Evolutionary conservation across 129 eudicot genomes (phyloP), one percentile per base, ranked within the genome.

Genomic region (Artemisia tridentata): DNA sequence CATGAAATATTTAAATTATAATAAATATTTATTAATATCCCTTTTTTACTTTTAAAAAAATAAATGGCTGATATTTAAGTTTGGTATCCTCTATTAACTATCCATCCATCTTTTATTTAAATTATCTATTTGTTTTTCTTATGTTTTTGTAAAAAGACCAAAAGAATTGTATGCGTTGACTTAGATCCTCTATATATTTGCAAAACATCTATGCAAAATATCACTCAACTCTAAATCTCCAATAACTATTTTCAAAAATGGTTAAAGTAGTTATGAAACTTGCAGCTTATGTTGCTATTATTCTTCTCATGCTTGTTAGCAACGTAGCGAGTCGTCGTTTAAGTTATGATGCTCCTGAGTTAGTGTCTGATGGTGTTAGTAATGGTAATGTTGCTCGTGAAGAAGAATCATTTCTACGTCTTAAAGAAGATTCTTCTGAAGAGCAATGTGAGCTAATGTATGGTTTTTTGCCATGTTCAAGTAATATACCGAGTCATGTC

Each of bases 381-480:
- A 49, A 84, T n/a, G 74, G 15, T 27, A 17, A 41, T 38, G 66
- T 21, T 38, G 54, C 34, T 46, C 55, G 4, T 48, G 61, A 56
- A 7, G 18, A 67, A 46, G 53, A 74, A 56, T n/a, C 70, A 0
- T 17, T 69, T 64, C 69, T 83, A 45, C 53, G 8, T 31, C 68
- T 83, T 57, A 71, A 65, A 45, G 78, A 74, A 67, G 75, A 63
- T 58, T 77, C 79, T 16, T 64, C 74, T 19, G 73, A 64, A 27
- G 82, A 45, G 53, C 49, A 20, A 3, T 91, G 97, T 46, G 78
- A 84, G 73, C 86, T 84, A 38, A 84, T 79, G 85, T 88, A 92
- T 14, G 98, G 96, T 0, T 88, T 92, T 48, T 34, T 92, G 70
- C 98, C 98, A 1, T 92, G 98, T 68, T 77, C 98, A 7, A 73